Percentiles rank a stretch among this genome's conserved stretches.
phyloP scores from a whole-genome alignment of 257 asterid genomes.

The Petrea volubilis region DNA sequence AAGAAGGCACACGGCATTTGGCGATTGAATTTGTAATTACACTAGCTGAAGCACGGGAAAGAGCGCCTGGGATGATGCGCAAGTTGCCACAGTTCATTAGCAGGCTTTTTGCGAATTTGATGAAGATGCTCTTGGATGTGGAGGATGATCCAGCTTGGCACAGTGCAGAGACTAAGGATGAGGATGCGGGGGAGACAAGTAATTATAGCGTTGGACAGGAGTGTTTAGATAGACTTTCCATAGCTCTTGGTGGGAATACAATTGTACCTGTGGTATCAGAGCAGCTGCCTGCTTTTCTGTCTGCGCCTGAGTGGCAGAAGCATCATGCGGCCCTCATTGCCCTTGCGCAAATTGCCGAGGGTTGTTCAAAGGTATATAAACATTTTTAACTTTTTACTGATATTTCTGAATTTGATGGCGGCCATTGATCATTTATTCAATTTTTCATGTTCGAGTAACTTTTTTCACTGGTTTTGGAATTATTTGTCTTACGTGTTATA shows the following conservation, averaged over 20 bases:
- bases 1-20: conserved; percentile 68
- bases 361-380: conserved; percentile 59
- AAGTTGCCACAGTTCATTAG: conserved; percentile 67
- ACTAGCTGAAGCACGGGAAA: conserved; percentile 63
- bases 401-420: background rate
- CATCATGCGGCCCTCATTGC: conserved; percentile 73
- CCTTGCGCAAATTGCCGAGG: conserved; percentile 76
- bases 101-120: conserved; percentile 53
- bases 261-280: conserved; percentile 72
- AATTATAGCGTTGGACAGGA: conserved; percentile 78
- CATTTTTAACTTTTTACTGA: background rate
- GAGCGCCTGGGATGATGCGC: conserved; percentile 86
- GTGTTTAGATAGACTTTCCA: conserved; percentile 65
- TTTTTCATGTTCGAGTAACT: background rate
- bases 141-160: conserved; percentile 76
- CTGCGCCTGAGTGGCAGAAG: conserved; percentile 71
- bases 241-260: conserved; percentile 65
- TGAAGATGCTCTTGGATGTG: conserved; percentile 64
- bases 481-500: background rate
- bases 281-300: conserved; percentile 55
- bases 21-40: conserved; percentile 72
- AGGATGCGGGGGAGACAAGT: conserved; percentile 74
- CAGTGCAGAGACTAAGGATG: conserved; percentile 57
- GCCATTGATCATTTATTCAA: background rate
- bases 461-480: background rate